Evolutionary conservation across 176 grass and related monocot species (phyloP).

Genomic region (Carex parvula): DNA sequence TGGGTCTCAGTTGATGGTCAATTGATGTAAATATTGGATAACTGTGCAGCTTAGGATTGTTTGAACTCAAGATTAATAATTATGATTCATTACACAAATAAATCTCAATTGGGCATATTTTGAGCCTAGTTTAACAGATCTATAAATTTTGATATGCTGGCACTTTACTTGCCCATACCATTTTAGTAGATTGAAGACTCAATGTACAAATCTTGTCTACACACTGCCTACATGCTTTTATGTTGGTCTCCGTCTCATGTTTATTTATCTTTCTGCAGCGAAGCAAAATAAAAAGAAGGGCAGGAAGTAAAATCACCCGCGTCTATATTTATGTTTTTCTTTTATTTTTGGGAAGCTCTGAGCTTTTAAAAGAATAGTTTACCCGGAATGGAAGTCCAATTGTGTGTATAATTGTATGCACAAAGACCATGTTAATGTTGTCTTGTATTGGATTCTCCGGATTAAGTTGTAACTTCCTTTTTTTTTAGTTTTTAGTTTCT

Average conservation of each 20-base stretch:
- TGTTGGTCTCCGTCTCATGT: background rate
- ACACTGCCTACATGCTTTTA: background rate
- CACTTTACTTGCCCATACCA: background rate
- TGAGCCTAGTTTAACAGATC: background rate
- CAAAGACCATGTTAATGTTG: background rate
- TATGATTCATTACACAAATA: background rate
- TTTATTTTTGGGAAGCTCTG: background rate
- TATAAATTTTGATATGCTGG: background rate
- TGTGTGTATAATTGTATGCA: background rate
- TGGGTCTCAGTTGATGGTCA: background rate
- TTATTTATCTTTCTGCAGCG: constrained; percentile 20
- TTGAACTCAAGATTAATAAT: background rate
- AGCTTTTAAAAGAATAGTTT: background rate
- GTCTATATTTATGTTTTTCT: background rate
- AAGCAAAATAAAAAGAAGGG: constrained; percentile 39
- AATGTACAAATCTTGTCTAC: background rate
- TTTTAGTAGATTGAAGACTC: background rate
- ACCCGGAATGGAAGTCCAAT: background rate
- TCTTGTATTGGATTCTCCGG: background rate
- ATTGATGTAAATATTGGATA: constrained; percentile 1
- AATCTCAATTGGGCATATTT: background rate
- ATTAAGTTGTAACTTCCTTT: background rate
- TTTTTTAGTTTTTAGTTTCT: background rate
- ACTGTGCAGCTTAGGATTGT: background rate
- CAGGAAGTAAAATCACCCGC: constrained; percentile 2